A percentile compares a stretch with the other conserved stretches of the same genome.
phyloP scores from a whole-genome alignment of 208 protist species.

The Novymonas esmeraldas region DNA sequence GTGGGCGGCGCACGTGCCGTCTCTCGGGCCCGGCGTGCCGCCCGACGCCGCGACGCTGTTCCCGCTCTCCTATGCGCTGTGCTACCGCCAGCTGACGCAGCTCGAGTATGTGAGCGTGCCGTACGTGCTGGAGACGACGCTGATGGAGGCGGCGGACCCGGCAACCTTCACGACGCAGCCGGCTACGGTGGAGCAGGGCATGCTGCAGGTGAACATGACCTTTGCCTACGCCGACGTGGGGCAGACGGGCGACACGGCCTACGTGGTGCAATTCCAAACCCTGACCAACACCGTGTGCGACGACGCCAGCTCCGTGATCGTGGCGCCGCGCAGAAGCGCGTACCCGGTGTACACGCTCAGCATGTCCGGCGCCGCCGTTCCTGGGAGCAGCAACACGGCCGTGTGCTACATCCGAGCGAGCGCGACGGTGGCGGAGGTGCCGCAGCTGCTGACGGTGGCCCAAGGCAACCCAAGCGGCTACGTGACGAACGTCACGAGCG shows the following conservation, averaged over 20 bases:
- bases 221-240: conserved; percentile 46
- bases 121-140: conserved; percentile 11
- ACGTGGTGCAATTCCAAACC: conserved; percentile 65
- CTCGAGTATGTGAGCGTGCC: conserved; percentile 82
- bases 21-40: conserved; percentile 71
- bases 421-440: conserved; percentile 86
- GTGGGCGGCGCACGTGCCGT: conserved; percentile 80
- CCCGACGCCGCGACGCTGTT: conserved; percentile 38
- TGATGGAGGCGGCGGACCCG: conserved; percentile 49
- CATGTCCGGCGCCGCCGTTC: conserved; percentile 41
- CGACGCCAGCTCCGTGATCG: conserved; percentile 38
- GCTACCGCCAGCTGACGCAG: conserved; percentile 76
- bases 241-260: conserved; percentile 62
- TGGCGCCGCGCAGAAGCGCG: conserved; percentile 33
- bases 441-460: conserved; percentile 61
- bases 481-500: conserved; percentile 42
- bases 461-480: conserved; percentile 74
- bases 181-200: conserved; percentile 47
- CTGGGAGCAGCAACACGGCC: conserved; percentile 42
- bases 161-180: conserved; percentile 62
- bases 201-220: conserved; percentile 53
- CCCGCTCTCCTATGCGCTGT: conserved; percentile 73
- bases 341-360: conserved; percentile 66
- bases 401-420: conserved; percentile 75
- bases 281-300: conserved; percentile 79